Evolutionary conservation across 805 yeast species (phyloP).

Genomic region (Kuraishia molischiana): DNA sequence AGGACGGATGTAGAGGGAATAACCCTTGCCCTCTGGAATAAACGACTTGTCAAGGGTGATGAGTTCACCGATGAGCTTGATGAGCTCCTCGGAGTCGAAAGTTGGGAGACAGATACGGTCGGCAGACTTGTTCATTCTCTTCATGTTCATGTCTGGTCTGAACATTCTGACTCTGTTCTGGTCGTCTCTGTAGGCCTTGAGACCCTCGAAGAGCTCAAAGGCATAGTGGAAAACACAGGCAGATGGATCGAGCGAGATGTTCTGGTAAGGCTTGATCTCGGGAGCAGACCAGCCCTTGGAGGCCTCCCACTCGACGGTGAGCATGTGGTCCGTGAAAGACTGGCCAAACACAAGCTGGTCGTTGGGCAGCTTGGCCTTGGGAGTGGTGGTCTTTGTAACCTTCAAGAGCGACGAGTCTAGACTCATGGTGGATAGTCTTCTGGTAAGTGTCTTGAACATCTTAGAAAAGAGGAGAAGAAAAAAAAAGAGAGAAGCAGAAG

Average conservation of each 20-base stretch:
- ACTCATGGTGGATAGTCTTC: constrained; percentile 9
- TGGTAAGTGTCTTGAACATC: background rate
- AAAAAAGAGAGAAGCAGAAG: background rate
- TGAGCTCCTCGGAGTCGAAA: constrained; percentile 70
- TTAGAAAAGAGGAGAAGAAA: too few species aligned
- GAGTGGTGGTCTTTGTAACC: constrained; percentile 34
- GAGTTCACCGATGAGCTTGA: constrained; percentile 67
- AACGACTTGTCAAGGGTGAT: constrained; percentile 65
- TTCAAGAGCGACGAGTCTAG: constrained; percentile 46
- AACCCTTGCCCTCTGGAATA: constrained; percentile 82
- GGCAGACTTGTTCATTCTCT: constrained; percentile 82
- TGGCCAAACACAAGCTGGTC: constrained; percentile 63
- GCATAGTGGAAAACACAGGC: constrained; percentile 90
- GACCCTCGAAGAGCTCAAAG: constrained; percentile 91
- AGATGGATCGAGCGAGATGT: constrained; percentile 73
- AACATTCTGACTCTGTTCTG: constrained; percentile 69
- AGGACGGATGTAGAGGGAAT: constrained; percentile 89
- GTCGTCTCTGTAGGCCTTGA: constrained; percentile 75
- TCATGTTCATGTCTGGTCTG: constrained; percentile 90
- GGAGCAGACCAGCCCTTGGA: constrained; percentile 85
- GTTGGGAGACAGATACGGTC: constrained; percentile 83
- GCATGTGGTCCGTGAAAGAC: constrained; percentile 82
- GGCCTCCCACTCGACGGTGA: constrained; percentile 74
- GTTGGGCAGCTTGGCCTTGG: constrained; percentile 47
- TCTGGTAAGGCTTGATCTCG: constrained; percentile 76